Conservation (phyloP, 2,329 filamentous ascomycete genomes). For the Cordyceps farinosa region DNA sequence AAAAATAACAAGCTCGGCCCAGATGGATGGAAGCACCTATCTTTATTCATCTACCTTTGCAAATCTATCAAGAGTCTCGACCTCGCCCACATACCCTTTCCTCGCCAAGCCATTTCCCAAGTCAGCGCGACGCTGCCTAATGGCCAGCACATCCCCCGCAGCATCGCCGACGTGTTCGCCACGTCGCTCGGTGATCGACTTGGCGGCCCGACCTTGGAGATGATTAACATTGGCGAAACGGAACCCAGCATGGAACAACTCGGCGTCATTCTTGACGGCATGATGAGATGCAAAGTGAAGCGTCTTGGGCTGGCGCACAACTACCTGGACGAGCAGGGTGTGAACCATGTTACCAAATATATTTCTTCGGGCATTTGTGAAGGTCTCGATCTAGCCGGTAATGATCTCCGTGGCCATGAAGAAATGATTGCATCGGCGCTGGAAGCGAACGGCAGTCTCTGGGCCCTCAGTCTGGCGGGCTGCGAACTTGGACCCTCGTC, state of each 20-base stretch:
- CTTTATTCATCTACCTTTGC: slow-evolving; percentile 86
- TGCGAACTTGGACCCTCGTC: slow-evolving; percentile 74
- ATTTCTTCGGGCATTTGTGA: slow-evolving; percentile 74
- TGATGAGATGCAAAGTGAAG: slow-evolving; percentile 72
- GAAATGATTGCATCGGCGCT: slow-evolving; percentile 51
- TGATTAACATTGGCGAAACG: slow-evolving; percentile 80
- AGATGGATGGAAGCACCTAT: slow-evolving; percentile 89
- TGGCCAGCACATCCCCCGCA: slow-evolving; percentile 32
- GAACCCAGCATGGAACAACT: slow-evolving; percentile 68
- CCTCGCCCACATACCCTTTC: slow-evolving; percentile 79
- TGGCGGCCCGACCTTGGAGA: slow-evolving; percentile 71
- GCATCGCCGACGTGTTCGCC: slow-evolving; percentile 60
- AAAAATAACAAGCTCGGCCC: slow-evolving; percentile 88
- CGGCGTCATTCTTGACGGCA: slow-evolving; percentile 72
- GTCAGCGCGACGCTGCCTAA: slow-evolving; percentile 31
- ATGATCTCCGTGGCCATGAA: slow-evolving; percentile 61
- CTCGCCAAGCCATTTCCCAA: slow-evolving; percentile 37
- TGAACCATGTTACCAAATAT: slow-evolving; percentile 74
- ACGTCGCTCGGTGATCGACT: slow-evolving; percentile 74
- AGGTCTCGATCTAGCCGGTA: slow-evolving; percentile 84
- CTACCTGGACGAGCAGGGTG: slow-evolving; percentile 66
- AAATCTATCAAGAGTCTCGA: slow-evolving; percentile 82
- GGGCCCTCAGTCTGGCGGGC: slow-evolving; percentile 80
- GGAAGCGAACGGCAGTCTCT: slow-evolving; percentile 57
- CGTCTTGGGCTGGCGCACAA: slow-evolving; percentile 83